A percentile compares a stretch with the other conserved stretches of the same genome.
Evolutionary conservation across 139 green algal species (phyloP).

Genomic region (Chlorella sp.): DNA sequence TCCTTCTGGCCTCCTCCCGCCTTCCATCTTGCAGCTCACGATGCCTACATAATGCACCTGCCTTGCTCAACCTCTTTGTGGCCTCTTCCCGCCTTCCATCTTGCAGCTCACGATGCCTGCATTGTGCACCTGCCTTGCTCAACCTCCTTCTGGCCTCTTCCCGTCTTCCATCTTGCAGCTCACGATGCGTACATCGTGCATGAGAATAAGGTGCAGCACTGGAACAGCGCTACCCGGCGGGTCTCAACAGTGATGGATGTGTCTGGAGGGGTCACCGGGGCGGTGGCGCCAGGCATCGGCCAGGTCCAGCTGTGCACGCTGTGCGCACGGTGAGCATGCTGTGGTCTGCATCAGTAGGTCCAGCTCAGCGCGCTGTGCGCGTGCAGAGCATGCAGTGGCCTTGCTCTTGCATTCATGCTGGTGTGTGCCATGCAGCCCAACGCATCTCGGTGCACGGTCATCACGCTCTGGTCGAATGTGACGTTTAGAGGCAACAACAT

Average conservation of each 20-base stretch:
- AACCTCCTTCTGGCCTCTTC: neutral
- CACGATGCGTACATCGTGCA: constrained; percentile 88
- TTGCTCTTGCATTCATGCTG: no score
- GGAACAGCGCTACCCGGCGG: constrained; percentile 54
- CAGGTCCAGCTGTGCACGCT: constrained; percentile 85
- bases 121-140: no score
- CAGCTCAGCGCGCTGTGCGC: no score
- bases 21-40: constrained; percentile 55
- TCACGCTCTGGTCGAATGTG: no score
- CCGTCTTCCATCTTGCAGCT: constrained; percentile 4
- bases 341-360: no score
- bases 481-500: no score
- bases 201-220: constrained; percentile 84
- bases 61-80: no score
- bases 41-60: constrained; percentile 88
- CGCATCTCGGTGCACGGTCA: no score
- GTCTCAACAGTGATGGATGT: constrained; percentile 35
- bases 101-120: constrained; percentile 82
- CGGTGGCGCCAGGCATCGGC: constrained; percentile 30
- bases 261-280: constrained; percentile 1
- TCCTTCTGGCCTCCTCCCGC: neutral
- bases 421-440: no score
- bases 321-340: constrained; percentile 42
- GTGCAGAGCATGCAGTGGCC: no score
- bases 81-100: neutral